Evolutionary conservation across 495 filamentous ascomycete genomes (phyloP).

Genomic region (Penicillium diatomitis): DNA sequence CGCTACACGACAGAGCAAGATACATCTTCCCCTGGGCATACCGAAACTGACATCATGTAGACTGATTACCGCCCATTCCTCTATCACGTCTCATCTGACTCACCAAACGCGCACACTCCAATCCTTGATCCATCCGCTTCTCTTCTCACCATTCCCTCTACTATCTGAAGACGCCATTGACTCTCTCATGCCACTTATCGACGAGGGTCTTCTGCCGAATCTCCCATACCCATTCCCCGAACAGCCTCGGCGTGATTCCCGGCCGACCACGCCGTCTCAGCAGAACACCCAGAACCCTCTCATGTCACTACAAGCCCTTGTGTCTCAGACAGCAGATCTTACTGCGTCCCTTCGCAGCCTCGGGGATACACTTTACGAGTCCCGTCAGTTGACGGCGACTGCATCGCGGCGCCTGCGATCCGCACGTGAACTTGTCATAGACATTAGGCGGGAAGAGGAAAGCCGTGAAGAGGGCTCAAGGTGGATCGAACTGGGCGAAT

Average conservation of each 20-base stretch:
- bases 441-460: constrained; percentile 76
- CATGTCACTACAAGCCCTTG: constrained; percentile 42
- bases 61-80: constrained; percentile 79
- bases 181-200: constrained; percentile 55
- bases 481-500: constrained; percentile 72
- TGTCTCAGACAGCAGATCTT: constrained; percentile 61
- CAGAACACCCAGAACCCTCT: constrained; percentile 35
- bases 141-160: constrained; percentile 40
- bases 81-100: constrained; percentile 72
- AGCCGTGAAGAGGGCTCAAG: constrained; percentile 66
- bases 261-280: constrained; percentile 28
- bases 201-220: constrained; percentile 42
- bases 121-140: constrained; percentile 63
- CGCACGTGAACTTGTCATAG: constrained; percentile 70
- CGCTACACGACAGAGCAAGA: too few species aligned
- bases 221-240: constrained; percentile 42
- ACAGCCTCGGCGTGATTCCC: constrained; percentile 41
- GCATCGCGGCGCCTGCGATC: constrained; percentile 67
- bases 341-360: constrained; percentile 72
- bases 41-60: constrained; percentile 32
- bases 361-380: constrained; percentile 90
- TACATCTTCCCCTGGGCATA: background rate
- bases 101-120: constrained; percentile 78
- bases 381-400: constrained; percentile 71
- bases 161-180: constrained; percentile 62